phyloP scores from a whole-genome alignment of 495 filamentous ascomycete genomes.

The Aspergillus taichungensis region DNA sequence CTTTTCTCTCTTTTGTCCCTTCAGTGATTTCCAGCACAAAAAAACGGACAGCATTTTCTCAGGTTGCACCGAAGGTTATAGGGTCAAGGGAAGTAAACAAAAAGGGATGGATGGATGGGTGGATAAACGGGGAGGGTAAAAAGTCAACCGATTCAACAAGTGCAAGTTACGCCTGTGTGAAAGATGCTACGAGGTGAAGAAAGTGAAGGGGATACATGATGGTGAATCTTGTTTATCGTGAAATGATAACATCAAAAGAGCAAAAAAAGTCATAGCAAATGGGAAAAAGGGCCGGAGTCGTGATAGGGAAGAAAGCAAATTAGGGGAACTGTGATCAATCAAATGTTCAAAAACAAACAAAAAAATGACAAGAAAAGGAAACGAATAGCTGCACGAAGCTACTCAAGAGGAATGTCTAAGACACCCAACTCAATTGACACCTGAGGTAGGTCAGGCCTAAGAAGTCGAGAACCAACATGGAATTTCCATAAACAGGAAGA shows the following conservation, averaged over 20 bases:
- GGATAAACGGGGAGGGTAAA: conserved; percentile 1
- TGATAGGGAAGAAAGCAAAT: conserved; percentile 9
- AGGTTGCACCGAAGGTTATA: neutral
- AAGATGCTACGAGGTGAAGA: conserved; percentile 27
- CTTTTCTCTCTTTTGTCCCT: too few species aligned
- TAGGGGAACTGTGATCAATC: conserved; percentile 2
- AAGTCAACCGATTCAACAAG: conserved; percentile 27
- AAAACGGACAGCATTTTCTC: too few species aligned
- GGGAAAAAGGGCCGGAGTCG: conserved; percentile 2
- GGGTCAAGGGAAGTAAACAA: neutral
- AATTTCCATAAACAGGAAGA: neutral
- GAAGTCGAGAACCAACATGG: neutral
- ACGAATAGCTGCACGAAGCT: conserved; percentile 8
- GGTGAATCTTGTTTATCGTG: conserved; percentile 51
- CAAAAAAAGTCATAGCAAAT: conserved; percentile 10
- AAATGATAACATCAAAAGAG: conserved; percentile 22
- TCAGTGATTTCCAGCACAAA: too few species aligned
- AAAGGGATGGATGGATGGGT: neutral
- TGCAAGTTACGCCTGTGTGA: conserved; percentile 37
- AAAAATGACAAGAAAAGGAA: conserved; percentile 5
- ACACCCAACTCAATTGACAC: too few species aligned
- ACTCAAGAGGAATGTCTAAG: too few species aligned
- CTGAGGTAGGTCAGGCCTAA: too few species aligned
- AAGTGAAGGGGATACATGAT: conserved; percentile 43
- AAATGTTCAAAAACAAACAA: conserved; percentile 11